A percentile compares a stretch with the other conserved stretches of the same genome.
Evolutionary conservation across 768 basidiomycete genomes (phyloP).

Genomic region (Tylopilus subfusipes): DNA sequence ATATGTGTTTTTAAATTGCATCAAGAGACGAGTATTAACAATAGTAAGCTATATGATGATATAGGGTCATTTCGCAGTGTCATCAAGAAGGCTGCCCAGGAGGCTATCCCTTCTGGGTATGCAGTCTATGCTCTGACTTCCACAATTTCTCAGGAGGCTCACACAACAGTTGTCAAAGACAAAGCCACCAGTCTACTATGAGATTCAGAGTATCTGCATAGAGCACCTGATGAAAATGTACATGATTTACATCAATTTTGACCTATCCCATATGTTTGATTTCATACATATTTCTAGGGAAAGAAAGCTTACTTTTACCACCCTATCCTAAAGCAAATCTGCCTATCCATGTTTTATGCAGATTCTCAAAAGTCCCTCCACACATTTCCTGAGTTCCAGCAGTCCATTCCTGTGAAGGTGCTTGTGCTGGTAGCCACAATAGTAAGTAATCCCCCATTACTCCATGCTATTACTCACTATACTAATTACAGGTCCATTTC

Average conservation of each 20-base stretch:
- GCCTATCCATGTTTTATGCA: neutral
- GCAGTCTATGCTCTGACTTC: neutral
- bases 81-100: neutral
- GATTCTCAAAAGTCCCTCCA: neutral
- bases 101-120: neutral
- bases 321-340: neutral
- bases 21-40: neutral
- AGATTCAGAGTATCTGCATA: neutral
- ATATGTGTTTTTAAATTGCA: neutral
- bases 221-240: neutral
- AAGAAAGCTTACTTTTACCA: neutral
- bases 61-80: neutral
- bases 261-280: too few relatives aligned
- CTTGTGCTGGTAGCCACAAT: neutral
- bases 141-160: neutral
- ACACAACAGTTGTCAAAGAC: neutral
- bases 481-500: neutral
- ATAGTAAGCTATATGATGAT: neutral
- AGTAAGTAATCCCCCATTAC: neutral
- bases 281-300: neutral
- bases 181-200: neutral
- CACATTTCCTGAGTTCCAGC: neutral
- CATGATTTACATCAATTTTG: neutral
- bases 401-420: neutral
- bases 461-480: neutral